Base-by-base conservation (phyloP, 352 stramenopile species). In the Pythium guiyangense region DNA sequence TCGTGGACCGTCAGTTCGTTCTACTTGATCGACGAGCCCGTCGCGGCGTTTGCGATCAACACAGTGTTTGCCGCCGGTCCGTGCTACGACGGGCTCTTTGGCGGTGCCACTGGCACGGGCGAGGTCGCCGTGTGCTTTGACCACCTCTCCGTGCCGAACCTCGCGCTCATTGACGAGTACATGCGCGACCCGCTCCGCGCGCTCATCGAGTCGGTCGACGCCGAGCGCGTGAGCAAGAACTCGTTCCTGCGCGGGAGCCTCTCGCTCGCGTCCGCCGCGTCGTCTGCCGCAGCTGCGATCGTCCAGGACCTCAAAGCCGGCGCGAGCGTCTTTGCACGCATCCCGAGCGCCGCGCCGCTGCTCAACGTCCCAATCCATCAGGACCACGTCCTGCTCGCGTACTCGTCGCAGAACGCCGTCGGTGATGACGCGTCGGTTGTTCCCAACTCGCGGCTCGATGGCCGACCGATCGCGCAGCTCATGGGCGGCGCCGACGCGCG, bases 181-280 rank as follows among this genome's bases (percentile, higher is more conserved):
- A 77, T 84, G 55, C 77, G 72, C 48, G 77, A 90, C 43, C 79
- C 79, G 15, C 74, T 90, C 43, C 73, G 76, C 6, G 76, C 69
- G 18, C 56, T 90, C 26, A 85, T 90, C 47, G 73, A 90, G 47
- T 88, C 77, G 0, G 79, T 90, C 22, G 79, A 90, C 66, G 67
- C 79, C 12, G 79, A 88, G 34, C 66, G 74, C 40, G 74, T 50
- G 34, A 68, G 55, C 60, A 70, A 67, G 64, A 90, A 62, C 62
- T 87, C 62, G 26, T 76, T 76, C 40, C 56, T 76, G 18, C 67
- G 59, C 26, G 63, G 73, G 10, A 85, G 77, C 52, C 48, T 88
- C 26, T 82, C 80, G 9, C 57, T 88, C 17, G 73, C 74, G 31
- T 86, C 77, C 0, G 74, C 78, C 20, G 77, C 81, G 12, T 88